Evolutionary conservation across 164 flowering plant genomes (phyloP), one percentile per base, ranked within the genome.

Genomic region (Magnolia officinalis): DNA sequence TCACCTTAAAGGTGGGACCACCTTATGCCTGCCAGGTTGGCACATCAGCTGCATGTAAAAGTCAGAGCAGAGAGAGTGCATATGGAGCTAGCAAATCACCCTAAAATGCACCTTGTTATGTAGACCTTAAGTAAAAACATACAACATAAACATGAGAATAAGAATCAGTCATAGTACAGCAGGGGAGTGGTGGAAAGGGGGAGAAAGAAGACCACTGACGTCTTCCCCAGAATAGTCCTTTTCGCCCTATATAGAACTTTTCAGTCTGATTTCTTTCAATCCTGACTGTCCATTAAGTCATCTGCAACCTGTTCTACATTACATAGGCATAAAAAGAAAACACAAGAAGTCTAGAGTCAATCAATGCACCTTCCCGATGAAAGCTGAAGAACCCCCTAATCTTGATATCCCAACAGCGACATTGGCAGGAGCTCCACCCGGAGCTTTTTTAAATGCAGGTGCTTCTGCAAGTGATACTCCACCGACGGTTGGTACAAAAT

Each of bases 381-480:
- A 92, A 16, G 93, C 97, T 13, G 92, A 76, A 7, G 61, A 26
- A 4, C 92, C 95, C 18, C 93, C 93, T 14, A 90, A 92, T 70
- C 81, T 89, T 50, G 87, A 74, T 67, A 90, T 84, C 77, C 91
- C 94, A 66, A 87, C 83, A 16, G 97, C 94, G 1, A 92, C 97
- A 55, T 92, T 92, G 55, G 97, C 94, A 0, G 97, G 97, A 11
- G 97, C 97, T 49, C 97, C 97, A 21, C 94, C 97, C 5, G 94
- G 93, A 19, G 94, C 93, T 77, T 92, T 90, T 76, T 87, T 63
- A 69, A 92, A 92, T 0, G 85, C 94, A 3, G 68, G 20, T 1
- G 94, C 81, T 63, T 92, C 93, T 2, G 94, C 93, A 73, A 92
- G 77, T 6, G 97, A 92, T 69, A 90, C 92, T 2, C 97, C 97